Percentiles rank a stretch among this genome's conserved stretches.
These are phyloP conservation scores for Trichosanthes cucumerina DNA, from an alignment of 306 rosid species.

Conservation along the genomic window DNA sequence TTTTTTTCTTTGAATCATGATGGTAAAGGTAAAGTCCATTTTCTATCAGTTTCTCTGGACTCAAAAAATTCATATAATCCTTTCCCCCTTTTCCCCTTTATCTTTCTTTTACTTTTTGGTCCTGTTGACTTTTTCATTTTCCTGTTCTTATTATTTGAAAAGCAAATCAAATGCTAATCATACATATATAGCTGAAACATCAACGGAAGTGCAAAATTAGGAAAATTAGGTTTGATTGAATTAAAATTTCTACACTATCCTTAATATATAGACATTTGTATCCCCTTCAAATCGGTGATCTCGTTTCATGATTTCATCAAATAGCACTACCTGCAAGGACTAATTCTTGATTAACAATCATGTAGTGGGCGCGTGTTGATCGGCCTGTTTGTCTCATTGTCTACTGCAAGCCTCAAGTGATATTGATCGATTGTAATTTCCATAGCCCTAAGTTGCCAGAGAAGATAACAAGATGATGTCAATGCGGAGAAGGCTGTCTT, in stretches of 20 bases:
- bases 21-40: not conserved
- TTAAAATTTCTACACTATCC: not conserved
- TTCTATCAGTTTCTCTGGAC: conserved; percentile 3
- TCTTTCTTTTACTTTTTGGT: conserved; percentile 1
- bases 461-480: conserved; percentile 21
- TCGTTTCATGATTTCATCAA: not conserved
- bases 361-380: not conserved
- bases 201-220: not conserved
- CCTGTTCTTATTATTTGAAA: not conserved
- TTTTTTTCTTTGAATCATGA: not conserved
- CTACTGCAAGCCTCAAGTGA: not conserved
- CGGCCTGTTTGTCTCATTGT: not conserved
- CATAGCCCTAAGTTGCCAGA: not conserved
- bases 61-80: not conserved
- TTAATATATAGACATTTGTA: not conserved
- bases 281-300: not conserved
- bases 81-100: not conserved
- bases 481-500: conserved; percentile 59
- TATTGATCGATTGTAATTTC: not conserved
- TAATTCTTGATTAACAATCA: not conserved
- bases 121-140: not conserved
- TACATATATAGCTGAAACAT: not conserved
- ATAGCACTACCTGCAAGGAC: not conserved
- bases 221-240: not conserved
- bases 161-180: not conserved